Conservation (phyloP, 1,139 yeast species). For the Blastobotrys niveus region DNA sequence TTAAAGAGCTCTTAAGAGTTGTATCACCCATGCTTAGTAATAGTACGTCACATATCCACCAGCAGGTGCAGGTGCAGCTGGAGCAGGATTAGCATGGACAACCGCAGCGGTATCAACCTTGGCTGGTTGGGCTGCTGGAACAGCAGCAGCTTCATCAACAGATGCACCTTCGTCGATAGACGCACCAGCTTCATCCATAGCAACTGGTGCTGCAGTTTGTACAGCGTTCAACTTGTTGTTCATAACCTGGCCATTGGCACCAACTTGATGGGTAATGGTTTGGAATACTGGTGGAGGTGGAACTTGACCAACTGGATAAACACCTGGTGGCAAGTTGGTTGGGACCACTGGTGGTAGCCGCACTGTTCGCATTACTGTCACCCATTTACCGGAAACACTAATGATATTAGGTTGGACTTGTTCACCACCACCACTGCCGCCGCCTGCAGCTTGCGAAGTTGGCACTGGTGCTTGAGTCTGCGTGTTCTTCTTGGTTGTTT, state of each 20-base stretch:
- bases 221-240: neutral
- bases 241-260: neutral
- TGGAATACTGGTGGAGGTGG: constrained; percentile 6
- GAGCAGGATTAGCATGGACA: too few species aligned
- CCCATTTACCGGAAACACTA: neutral
- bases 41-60: too few species aligned
- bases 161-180: neutral
- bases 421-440: too few species aligned
- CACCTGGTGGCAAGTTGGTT: constrained; percentile 12
- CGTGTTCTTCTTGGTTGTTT: neutral
- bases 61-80: too few species aligned
- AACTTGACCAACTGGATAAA: constrained; percentile 1
- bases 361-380: constrained; percentile 5
- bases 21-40: too few species aligned
- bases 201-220: neutral
- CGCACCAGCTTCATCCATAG: neutral
- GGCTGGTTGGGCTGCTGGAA: neutral
- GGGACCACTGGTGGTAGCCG: constrained; percentile 5
- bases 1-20: too few species aligned
- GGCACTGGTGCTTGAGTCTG: neutral
- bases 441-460: neutral
- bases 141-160: neutral
- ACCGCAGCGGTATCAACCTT: too few species aligned
- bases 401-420: neutral
- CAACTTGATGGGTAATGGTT: neutral